Evolutionary conservation across 306 rosid genomes (phyloP), one percentile per base, ranked within the genome.

Genomic region (Lagenaria siceraria): DNA sequence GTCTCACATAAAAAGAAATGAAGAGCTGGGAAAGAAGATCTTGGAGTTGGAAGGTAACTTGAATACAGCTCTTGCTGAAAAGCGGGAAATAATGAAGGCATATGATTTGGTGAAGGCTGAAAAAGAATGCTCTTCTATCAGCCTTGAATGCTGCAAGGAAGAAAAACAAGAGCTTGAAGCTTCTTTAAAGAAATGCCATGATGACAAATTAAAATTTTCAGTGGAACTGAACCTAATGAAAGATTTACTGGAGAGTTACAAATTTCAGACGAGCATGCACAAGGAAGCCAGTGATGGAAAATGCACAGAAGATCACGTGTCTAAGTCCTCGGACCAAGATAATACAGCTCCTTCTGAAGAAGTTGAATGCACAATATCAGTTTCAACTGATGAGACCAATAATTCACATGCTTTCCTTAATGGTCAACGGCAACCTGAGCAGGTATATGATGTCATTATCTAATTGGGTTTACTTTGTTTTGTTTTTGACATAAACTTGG

Each of bases 61-160:
- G 78, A 96, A 90, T 52, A 85, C 84, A 68, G 85, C 85, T 35
- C 78, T 96, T 62, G 84, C 97, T 77, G 98, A 90, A 74, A 96
- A 89, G 82, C 96, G 97, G 75, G 96, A 96, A 81, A 76, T 96
- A 83, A 74, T 83, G 86, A 96, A 82, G 51, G 92, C 90, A 5
- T 96, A 86, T 85, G 99, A 96, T 72, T 83, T 89, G 77, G 78
- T 89, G 83, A 88, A 90, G 84, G 98, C 97, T 81, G 98, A 96
- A 86, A 92, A 96, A 66, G 99, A 96, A 84, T 96, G 99, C 87
- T 92, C 97, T 22, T 76, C 79, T 40, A 96, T 96, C 85, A 83
- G 88, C 89, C 97, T 96, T 19, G 97, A 96, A 77, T 96, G 98
- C 89, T 96, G 97, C 80, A 92, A 89, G 87, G 97, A 90, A 88